These are phyloP conservation scores for Triangularia setosa DNA, from an alignment of 2,329 filamentous ascomycete species.

Conservation along the genomic window DNA sequence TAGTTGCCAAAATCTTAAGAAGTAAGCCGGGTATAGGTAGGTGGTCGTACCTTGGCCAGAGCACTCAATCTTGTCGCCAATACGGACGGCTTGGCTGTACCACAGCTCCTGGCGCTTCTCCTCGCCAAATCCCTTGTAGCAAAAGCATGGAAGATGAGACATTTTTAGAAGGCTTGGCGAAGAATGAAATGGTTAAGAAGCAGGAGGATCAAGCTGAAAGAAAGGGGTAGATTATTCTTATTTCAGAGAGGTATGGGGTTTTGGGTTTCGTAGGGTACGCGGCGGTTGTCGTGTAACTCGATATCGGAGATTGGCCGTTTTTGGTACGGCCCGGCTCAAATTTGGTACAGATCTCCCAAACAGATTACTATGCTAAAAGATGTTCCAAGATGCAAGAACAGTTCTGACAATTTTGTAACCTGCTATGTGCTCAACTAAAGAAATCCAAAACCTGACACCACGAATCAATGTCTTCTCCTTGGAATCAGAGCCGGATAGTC, in stretches of 20 bases:
- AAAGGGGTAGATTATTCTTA: too few relatives aligned
- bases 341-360: too few relatives aligned
- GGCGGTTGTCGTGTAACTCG: background rate
- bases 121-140: constrained; percentile 34
- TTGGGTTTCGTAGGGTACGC: background rate
- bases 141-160: constrained; percentile 25
- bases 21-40: background rate
- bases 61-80: constrained; percentile 45
- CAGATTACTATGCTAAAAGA: background rate
- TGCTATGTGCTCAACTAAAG: too few relatives aligned
- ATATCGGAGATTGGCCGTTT: background rate
- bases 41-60: constrained; percentile 42
- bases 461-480: background rate
- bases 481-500: background rate
- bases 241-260: too few relatives aligned
- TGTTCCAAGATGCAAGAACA: background rate
- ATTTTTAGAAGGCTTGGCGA: background rate
- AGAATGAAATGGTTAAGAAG: too few relatives aligned
- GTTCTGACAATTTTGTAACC: too few relatives aligned
- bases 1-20: too few relatives aligned
- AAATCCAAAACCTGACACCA: too few relatives aligned
- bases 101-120: constrained; percentile 29
- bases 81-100: constrained; percentile 47
- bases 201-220: too few relatives aligned
- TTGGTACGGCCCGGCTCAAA: background rate